Percentiles rank a stretch among this genome's conserved stretches.
Evolutionary conservation across 257 asterid species (phyloP).

Genomic region (Perilla frutescens): DNA sequence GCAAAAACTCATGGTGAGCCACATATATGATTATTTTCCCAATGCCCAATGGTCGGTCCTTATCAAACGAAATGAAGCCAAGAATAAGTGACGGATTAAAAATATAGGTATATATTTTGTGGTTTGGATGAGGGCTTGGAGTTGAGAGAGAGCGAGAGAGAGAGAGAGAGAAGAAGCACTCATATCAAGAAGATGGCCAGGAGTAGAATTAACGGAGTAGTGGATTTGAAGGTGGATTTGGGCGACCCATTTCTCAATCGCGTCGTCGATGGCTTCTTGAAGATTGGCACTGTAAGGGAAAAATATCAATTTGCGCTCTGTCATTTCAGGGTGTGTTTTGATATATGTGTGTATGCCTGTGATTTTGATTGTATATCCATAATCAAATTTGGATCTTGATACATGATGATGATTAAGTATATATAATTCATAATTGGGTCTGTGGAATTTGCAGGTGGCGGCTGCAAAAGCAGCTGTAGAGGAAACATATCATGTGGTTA

Average conservation of each 20-base stretch:
- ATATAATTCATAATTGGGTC: no score
- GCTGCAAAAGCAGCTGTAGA: constrained; percentile 70
- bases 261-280: constrained; percentile 17
- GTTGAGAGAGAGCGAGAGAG: no score
- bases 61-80: neutral
- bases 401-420: no score
- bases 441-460: constrained; percentile 62
- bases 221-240: constrained; percentile 14
- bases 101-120: neutral
- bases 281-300: constrained; percentile 15
- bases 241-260: constrained; percentile 26
- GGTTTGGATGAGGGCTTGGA: neutral
- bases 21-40: neutral
- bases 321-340: neutral
- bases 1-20: neutral
- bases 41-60: neutral
- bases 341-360: no score
- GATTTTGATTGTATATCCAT: no score
- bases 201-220: neutral
- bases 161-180: neutral
- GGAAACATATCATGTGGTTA: constrained; percentile 60
- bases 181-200: neutral
- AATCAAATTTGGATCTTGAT: no score
- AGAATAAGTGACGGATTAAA: neutral
- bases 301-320: neutral